Evolutionary conservation across 2,329 filamentous ascomycete genomes (phyloP).

Genomic region (Bipolaris zeicola): DNA sequence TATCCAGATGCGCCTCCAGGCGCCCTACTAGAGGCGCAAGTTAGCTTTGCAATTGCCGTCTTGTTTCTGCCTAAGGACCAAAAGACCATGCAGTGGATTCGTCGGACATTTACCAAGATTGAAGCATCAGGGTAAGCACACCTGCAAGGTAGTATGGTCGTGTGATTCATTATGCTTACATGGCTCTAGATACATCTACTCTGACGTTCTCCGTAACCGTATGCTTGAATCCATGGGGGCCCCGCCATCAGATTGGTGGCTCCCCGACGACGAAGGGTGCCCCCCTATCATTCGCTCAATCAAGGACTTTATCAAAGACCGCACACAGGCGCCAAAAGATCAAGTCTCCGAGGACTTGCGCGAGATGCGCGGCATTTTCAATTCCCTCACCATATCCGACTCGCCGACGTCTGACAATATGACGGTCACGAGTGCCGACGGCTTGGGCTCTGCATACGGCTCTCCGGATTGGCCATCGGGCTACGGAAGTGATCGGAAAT

Average conservation of each 20-base stretch:
- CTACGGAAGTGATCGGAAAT: conserved; percentile 30
- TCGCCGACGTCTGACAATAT: conserved; percentile 39
- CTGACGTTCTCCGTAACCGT: conserved; percentile 71
- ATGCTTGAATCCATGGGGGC: conserved; percentile 79
- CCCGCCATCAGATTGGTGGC: conserved; percentile 82
- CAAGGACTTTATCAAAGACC: conserved; percentile 79
- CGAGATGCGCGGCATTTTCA: conserved; percentile 74
- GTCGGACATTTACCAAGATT: conserved; percentile 76
- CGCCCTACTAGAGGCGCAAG: conserved; percentile 73
- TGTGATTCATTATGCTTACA: conserved; percentile 15
- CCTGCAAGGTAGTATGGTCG: too few species aligned
- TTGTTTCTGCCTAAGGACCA: conserved; percentile 80
- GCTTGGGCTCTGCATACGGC: conserved; percentile 22
- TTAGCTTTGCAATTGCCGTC: conserved; percentile 74
- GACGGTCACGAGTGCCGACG: conserved; percentile 36
- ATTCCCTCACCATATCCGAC: conserved; percentile 46
- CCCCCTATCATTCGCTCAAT: conserved; percentile 75
- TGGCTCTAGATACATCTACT: conserved; percentile 75
- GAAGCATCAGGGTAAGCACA: conserved; percentile 76
- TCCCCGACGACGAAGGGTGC: conserved; percentile 79
- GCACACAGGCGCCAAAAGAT: conserved; percentile 61
- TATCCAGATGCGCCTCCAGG: conserved; percentile 75
- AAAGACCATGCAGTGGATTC: conserved; percentile 77
- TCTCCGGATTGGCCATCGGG: conserved; percentile 33
- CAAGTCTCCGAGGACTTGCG: conserved; percentile 67